phyloP scores from a whole-genome alignment of 441 rosid species.

The Euphorbia celastroides region DNA sequence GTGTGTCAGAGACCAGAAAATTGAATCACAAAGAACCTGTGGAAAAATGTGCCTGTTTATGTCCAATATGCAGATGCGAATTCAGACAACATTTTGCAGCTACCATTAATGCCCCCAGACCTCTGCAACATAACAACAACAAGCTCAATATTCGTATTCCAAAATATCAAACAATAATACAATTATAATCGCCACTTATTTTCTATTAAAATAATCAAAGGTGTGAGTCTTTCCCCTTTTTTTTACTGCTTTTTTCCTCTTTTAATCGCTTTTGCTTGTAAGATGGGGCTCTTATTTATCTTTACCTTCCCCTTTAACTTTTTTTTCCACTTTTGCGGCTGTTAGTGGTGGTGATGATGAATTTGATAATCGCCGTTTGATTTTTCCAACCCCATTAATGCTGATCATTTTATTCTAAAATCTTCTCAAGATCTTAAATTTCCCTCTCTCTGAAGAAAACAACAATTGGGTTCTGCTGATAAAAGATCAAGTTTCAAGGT shows the following conservation, averaged over 20 bases:
- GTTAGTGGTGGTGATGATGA: neutral
- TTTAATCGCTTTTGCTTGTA: no score
- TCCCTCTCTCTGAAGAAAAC: neutral
- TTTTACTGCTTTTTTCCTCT: no score
- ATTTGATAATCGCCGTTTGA: neutral
- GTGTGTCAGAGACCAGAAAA: neutral
- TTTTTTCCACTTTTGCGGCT: constrained; percentile 1
- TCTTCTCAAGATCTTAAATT: neutral
- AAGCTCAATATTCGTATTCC: neutral
- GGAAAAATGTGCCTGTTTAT: neutral
- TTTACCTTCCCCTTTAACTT: no score
- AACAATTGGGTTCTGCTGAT: no score
- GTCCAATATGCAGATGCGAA: neutral
- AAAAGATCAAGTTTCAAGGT: neutral
- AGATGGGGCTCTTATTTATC: no score
- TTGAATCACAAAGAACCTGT: neutral
- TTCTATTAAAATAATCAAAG: no score
- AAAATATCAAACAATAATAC: neutral
- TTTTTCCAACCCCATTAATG: neutral
- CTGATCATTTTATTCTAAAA: neutral
- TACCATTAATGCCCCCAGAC: neutral
- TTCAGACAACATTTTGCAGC: neutral
- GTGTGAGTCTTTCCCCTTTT: no score
- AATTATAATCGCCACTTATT: neutral
- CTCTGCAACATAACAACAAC: neutral